Evolutionary conservation across 106 monocot species (phyloP), one percentile per base, ranked within the genome.

Genomic region (Dactylorhiza incarnata): DNA sequence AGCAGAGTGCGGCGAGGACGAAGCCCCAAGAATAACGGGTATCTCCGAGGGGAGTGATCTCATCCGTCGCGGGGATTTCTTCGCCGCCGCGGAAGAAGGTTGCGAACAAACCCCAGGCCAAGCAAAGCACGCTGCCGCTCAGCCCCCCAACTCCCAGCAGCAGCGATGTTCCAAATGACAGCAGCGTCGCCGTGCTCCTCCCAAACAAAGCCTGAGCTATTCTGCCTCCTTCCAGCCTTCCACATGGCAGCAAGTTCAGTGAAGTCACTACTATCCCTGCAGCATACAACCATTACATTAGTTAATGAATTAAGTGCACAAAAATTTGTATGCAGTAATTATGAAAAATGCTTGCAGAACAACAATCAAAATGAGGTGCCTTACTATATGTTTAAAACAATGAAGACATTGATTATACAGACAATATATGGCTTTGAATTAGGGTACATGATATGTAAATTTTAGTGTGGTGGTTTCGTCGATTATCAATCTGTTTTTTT

Each of bases 11-110:
- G 45, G 76, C 84, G 77, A 94, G 76, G 17, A 89, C 73, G 15
- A 85, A 19, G 12, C 94, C 91, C 91, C 89, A 91, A 1, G 89
- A 80, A 47, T 76, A 85, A 0, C 94, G 76, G 26, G 91, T 82
- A 17, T 87, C 85, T 7, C 82, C 94, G 49, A 91, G 20, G 0
- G 91, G 94, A 19, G 86, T 87, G 49, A 94, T 91, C 87, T 94
- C 94, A 76, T 94, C 91, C 83, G 72, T 86, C 10, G 94, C 91
- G 3, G 91, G 94, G 29, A 94, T 77, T 75, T 94, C 91, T 59
- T 94, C 94, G 2, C 94, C 94, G 7, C 89, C 89, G 10, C 91
- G 75, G 71, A 94, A 88, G 80, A 94, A 91, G 5, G 94, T 94
- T 3, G 91, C 91, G 25, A 94, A 89, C 73, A 91, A 54, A 0